Conservation (phyloP, 78 protist genomes). For the Paratrimastix pyriformis region DNA sequence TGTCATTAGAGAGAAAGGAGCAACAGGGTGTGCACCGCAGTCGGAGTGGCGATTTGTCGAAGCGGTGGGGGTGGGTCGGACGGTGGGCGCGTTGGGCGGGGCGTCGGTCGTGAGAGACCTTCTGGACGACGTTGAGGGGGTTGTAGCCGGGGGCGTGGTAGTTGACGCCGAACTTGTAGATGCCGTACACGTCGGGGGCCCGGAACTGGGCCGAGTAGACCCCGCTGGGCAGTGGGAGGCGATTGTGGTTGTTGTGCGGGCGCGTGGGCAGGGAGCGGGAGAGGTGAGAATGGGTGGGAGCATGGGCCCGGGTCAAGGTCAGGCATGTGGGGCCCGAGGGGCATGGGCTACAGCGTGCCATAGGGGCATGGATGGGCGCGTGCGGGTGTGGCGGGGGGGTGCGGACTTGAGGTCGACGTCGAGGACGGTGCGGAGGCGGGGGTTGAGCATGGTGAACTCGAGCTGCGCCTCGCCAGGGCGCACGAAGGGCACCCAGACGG, state of each 20-base stretch:
- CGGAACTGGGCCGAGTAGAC: constrained; percentile 16
- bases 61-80: neutral
- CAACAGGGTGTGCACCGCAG: too few species aligned
- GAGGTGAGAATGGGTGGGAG: too few species aligned
- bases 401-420: constrained; percentile 18
- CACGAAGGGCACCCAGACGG: constrained; percentile 2
- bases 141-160: constrained; percentile 21
- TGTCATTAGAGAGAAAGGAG: too few species aligned
- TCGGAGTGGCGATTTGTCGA: too few species aligned
- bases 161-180: constrained; percentile 50
- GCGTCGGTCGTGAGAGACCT: neutral
- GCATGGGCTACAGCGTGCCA: too few species aligned
- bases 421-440: constrained; percentile 52
- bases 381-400: too few species aligned
- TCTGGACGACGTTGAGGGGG: neutral
- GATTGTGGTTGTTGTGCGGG: neutral
- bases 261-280: too few species aligned
- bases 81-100: constrained; percentile 40
- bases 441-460: constrained; percentile 63
- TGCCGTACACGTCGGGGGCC: constrained; percentile 75
- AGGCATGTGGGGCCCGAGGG: too few species aligned
- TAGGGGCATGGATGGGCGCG: too few species aligned
- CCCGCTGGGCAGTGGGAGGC: too few species aligned
- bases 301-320: too few species aligned
- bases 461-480: constrained; percentile 19